Base-by-base conservation (phyloP, 129 eudicot genomes). In the Pittosporum tobira region DNA sequence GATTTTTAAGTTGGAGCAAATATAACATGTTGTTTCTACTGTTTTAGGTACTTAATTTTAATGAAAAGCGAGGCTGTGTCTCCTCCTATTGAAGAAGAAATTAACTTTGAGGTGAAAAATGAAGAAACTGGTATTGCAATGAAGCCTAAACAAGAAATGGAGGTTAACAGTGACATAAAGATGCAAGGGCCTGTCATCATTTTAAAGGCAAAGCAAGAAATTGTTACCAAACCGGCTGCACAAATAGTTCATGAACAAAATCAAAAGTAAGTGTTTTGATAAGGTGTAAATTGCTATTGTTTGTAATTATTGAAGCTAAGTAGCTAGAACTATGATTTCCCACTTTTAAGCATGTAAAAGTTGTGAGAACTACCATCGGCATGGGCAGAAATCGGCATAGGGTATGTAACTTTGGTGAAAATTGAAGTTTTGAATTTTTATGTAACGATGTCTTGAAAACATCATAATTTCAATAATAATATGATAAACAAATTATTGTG, bases 161-260 rank as follows among this genome's bases (percentile, higher is more conserved):
- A 50, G 46, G 74, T 59, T 26, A 76, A 69, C n/a, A 70, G 22
- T 34, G 73, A 51, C 24, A 14, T 24, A 25, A 11, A n/a, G n/a
- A n/a, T 6, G 42, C 60, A 55, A 54, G 75, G 22, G 22, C 4
- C 59, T 34, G 88, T 85, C 5, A 75, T 85, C 26, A 2, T 69
- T 19, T 66, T 81, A 71, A 85, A 81, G 69, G 81, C 88, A 15
- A 91, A 83, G 67, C 85, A 78, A 63, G 98, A 86, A 49, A 48
- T 72, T 57, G 49, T 78, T 56, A 49, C 80, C 4, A 91, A 91
- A 79, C 87, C 99, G 48, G 99, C 99, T 44, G 94, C 94, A 58
- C 96, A 91, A 71, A 91, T 91, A 52, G 71, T 91, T 34, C 65
- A 78, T 67, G 99, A 91, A 43, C 99, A 91, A 55, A 73, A 73